Evolutionary conservation across 179 eudicot species (phyloP).

Genomic region (Gypsophila paniculata): DNA sequence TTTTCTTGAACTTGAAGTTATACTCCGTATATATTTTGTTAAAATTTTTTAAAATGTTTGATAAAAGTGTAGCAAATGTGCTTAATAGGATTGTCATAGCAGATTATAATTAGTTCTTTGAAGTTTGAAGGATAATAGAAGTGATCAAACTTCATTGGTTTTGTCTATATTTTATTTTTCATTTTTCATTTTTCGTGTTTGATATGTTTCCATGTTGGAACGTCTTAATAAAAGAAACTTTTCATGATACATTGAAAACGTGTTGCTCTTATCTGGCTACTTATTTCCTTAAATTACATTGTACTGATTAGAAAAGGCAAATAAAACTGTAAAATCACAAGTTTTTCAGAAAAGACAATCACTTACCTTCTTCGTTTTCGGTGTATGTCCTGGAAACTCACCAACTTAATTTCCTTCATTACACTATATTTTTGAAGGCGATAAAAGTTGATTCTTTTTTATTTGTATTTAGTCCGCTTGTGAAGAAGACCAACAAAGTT

Average conservation of each 20-base stretch:
- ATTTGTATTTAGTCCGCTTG: constrained; percentile 6
- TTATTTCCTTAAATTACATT: not conserved
- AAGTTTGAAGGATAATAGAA: not conserved
- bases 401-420: not conserved
- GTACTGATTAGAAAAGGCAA: not conserved
- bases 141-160: too few relatives aligned
- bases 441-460: not conserved
- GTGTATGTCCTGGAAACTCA: constrained; percentile 4
- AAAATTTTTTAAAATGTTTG: too few relatives aligned
- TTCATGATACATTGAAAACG: not conserved
- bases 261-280: not conserved
- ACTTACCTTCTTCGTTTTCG: constrained; percentile 1
- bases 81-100: too few relatives aligned
- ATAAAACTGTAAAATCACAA: constrained; percentile 9
- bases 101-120: not conserved
- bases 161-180: not conserved
- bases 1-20: too few relatives aligned
- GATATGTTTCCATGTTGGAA: constrained; percentile 12
- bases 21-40: too few relatives aligned
- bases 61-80: too few relatives aligned
- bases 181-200: not conserved
- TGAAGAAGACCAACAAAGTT: constrained; percentile 16
- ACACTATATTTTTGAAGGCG: not conserved
- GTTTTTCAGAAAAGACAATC: not conserved
- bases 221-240: constrained; percentile 1